Conservation (phyloP, 176 grass and related monocot genomes). For the Avena sativa region DNA sequence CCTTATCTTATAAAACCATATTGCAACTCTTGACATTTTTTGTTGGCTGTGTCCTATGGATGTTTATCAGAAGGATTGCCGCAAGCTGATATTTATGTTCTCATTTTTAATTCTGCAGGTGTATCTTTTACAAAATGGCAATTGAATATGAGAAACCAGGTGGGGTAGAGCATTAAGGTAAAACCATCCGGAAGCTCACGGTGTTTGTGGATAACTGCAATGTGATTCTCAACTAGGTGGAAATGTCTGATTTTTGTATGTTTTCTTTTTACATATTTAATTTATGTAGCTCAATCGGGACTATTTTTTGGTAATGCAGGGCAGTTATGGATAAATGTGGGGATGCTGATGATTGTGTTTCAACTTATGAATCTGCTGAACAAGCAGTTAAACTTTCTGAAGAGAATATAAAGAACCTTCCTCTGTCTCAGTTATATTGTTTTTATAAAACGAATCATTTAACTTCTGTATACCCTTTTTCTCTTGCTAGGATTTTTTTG, state of each 20-base stretch:
- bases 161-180: constrained; percentile 68
- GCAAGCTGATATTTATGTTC: not conserved
- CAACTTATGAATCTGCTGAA: constrained; percentile 78
- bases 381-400: constrained; percentile 55
- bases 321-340: constrained; percentile 91
- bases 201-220: too few species aligned
- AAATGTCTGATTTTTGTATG: constrained; percentile 11
- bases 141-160: constrained; percentile 93
- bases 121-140: constrained; percentile 83
- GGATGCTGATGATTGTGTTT: constrained; percentile 77
- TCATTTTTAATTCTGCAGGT: constrained; percentile 49
- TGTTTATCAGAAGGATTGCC: too few species aligned
- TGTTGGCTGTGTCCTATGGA: too few species aligned
- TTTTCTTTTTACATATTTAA: not conserved
- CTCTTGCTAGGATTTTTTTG: too few species aligned
- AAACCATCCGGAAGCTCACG: too few species aligned
- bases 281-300: not conserved
- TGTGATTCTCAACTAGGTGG: not conserved
- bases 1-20: too few species aligned
- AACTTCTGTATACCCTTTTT: too few species aligned
- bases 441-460: too few species aligned
- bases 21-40: too few species aligned
- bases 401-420: too few species aligned
- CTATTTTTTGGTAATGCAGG: constrained; percentile 40
- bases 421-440: too few species aligned